These are phyloP conservation scores for Pleurotus sapidus DNA, from an alignment of 768 basidiomycete genomes.

Conservation along the genomic window DNA sequence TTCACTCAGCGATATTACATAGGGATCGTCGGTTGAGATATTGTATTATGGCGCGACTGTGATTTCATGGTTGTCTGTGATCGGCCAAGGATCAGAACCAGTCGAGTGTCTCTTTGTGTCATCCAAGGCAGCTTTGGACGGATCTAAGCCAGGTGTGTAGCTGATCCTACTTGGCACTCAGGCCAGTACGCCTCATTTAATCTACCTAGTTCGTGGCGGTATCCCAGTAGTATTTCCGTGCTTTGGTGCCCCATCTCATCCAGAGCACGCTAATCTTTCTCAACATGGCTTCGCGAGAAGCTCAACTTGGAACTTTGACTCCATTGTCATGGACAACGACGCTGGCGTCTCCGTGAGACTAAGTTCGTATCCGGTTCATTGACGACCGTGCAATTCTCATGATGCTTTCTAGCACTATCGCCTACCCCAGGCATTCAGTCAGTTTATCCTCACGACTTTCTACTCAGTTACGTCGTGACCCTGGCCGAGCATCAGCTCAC, in stretches of 20 bases:
- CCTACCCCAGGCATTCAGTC: slow-evolving; percentile 57
- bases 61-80: slow-evolving; percentile 75
- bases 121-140: slow-evolving; percentile 74
- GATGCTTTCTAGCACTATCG: slow-evolving; percentile 46
- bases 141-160: slow-evolving; percentile 56
- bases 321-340: slow-evolving; percentile 62
- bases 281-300: slow-evolving; percentile 95
- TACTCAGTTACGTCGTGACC: slow-evolving; percentile 79
- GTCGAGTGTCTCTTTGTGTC: slow-evolving; percentile 81
- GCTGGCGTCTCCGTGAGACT: slow-evolving; percentile 75
- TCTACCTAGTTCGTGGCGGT: slow-evolving; percentile 37
- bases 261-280: slow-evolving; percentile 62
- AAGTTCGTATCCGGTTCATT: slow-evolving; percentile 42
- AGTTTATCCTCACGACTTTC: slow-evolving; percentile 63
- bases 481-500: slow-evolving; percentile 69
- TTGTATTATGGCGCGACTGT: slow-evolving; percentile 85
- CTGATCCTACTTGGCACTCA: not conserved
- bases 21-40: slow-evolving; percentile 69
- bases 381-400: not conserved
- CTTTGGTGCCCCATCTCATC: slow-evolving; percentile 82
- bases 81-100: slow-evolving; percentile 28
- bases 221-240: slow-evolving; percentile 76
- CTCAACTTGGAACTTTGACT: slow-evolving; percentile 67
- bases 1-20: not conserved
- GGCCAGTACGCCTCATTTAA: slow-evolving; percentile 16